Evolutionary conservation across 331 rosid genomes (phyloP), one percentile per base, ranked within the genome.

Genomic region (Quercus phellos): DNA sequence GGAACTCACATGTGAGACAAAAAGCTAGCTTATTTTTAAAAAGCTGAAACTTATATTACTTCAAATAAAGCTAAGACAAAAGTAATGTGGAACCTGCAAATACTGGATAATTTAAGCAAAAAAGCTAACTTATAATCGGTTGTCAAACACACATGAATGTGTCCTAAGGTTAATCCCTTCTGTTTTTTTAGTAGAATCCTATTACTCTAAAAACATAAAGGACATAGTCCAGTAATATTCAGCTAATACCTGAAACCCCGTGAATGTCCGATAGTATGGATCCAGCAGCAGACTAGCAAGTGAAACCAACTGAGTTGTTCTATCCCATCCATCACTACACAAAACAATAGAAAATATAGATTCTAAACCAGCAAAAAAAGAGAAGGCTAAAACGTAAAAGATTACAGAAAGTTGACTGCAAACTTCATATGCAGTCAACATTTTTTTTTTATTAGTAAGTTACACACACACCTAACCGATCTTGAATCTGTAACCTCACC

Each of bases 301-400:
- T 35, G 99, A 85, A 78, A 95, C 87, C 80, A 95, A 86, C 85
- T 95, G 99, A 79, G 96, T 90, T 75, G 99, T 92, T 85, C 99
- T 90, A 85, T 95, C 99, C 99, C 99, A 95, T 51, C 99, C 99
- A 80, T 92, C 99, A 89, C 99, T 95, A 77, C 74, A 81, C 59
- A 83, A 70, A 85, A 71, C 30, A 69, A 29, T 35, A 22, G 56
- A 4, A 34, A n/a, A 32, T 66, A 29, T 32, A 66, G 17, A 66
- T 60, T 43, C n/a, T 24, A 14, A 55, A 55, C 24, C 22, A 61
- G 30, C 22, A 29, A 18, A 27, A 18, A 68, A 24, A 56, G 42
- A 13, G 32, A 67, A 14, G 51, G 53, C 19, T 50, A 51, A 53
- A 63, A 13, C 26, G 68, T 73, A 32, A 32, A 72, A 54, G 24